Conservation (phyloP, 306 rosid species). For the Hippophae tibetana region DNA sequence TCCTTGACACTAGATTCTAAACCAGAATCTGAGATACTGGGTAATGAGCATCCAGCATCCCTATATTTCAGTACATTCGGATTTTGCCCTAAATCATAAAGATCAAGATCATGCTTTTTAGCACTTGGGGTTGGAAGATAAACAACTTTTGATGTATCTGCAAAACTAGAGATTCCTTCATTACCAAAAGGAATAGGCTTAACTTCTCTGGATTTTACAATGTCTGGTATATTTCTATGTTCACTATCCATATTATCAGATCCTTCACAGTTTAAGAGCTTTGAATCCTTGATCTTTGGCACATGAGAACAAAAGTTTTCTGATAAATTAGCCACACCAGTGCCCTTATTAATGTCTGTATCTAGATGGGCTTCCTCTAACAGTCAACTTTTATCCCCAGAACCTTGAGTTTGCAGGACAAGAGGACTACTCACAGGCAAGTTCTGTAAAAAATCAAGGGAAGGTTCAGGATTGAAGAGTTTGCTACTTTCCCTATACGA, state of each 20-base stretch:
- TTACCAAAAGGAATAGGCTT: conserved; percentile 22
- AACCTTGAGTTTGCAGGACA: conserved; percentile 27
- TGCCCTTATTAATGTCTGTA: conserved; percentile 8
- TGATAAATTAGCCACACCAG: conserved; percentile 22
- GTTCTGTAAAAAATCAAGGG: conserved; percentile 32
- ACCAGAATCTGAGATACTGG: conserved; percentile 22
- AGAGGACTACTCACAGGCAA: conserved; percentile 18
- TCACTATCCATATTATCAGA: conserved; percentile 17
- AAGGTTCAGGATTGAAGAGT: conserved; percentile 21
- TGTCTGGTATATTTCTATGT: conserved; percentile 14
- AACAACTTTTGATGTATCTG: conserved; percentile 27
- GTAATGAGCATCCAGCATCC: conserved; percentile 19
- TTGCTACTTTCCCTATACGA: conserved; percentile 20
- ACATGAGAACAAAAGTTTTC: conserved; percentile 20
- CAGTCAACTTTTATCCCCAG: conserved; percentile 20
- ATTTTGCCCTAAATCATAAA: conserved; percentile 18
- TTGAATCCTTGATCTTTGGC: conserved; percentile 21
- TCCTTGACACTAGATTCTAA: conserved; percentile 30
- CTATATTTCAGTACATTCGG: conserved; percentile 24
- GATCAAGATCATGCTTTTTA: conserved; percentile 31
- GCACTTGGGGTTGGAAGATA: conserved; percentile 26
- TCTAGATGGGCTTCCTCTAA: conserved; percentile 23
- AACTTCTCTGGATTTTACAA: conserved; percentile 31
- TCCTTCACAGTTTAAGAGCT: conserved; percentile 22
- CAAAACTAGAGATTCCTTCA: conserved; percentile 20